These are phyloP conservation scores for Arthrobotrys pseudoclavata DNA, from an alignment of 2,329 filamentous ascomycete genomes.

Conservation along the genomic window DNA sequence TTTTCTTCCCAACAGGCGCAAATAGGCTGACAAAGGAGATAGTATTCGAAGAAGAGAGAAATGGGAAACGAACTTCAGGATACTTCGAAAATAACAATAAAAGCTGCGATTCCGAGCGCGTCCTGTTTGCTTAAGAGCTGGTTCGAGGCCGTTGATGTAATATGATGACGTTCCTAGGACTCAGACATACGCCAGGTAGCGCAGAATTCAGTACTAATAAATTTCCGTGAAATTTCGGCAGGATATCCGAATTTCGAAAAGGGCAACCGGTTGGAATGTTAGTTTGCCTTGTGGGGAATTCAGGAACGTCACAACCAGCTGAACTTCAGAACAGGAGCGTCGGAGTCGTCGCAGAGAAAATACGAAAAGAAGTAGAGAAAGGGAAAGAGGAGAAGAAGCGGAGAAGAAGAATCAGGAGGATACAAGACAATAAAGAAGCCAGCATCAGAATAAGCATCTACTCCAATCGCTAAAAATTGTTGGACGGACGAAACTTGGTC, in stretches of 20 bases:
- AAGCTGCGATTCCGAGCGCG: slow-evolving; percentile 8
- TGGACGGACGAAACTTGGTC: slow-evolving; percentile 40
- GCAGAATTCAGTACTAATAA: slow-evolving; percentile 42
- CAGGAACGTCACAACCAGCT: slow-evolving; percentile 28
- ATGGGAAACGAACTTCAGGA: slow-evolving; percentile 1
- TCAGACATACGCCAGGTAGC: slow-evolving; percentile 36
- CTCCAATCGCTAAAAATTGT: slow-evolving; percentile 39
- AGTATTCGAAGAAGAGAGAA: slow-evolving; percentile 4
- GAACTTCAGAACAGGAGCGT: slow-evolving; percentile 5
- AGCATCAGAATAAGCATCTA: slow-evolving; percentile 29
- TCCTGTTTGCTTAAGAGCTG: slow-evolving; percentile 28
- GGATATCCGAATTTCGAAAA: slow-evolving; percentile 39
- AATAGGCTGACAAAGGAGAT: background rate
- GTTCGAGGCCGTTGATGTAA: slow-evolving; percentile 57
- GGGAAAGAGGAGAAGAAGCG: slow-evolving; percentile 1
- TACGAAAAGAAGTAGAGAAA: slow-evolving; percentile 6
- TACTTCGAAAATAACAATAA: slow-evolving; percentile 1
- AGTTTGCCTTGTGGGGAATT: slow-evolving; percentile 43
- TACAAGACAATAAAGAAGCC: slow-evolving; percentile 5
- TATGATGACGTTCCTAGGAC: slow-evolving; percentile 26
- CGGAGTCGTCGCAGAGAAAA: slow-evolving; percentile 3
- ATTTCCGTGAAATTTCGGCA: slow-evolving; percentile 30
- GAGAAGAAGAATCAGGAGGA: slow-evolving; percentile 4
- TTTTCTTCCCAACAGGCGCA: background rate
- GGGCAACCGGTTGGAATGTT: slow-evolving; percentile 29